A percentile compares a stretch with the other conserved stretches of the same genome.
Conservation (phyloP, 2,329 filamentous ascomycete species). For the Neofusicoccum cordaticola region DNA sequence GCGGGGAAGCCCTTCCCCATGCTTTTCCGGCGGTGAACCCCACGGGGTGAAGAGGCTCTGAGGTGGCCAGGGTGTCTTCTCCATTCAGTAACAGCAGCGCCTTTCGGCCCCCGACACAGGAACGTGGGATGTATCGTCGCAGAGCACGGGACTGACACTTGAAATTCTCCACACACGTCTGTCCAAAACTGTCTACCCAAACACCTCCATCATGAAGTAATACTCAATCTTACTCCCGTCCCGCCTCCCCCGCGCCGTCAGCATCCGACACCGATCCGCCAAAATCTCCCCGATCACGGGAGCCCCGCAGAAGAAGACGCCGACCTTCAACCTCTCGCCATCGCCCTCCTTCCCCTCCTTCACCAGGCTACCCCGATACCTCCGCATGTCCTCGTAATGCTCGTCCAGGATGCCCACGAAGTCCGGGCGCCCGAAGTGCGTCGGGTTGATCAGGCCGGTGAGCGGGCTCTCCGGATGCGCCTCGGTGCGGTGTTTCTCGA, state of each 20-base stretch:
- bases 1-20: neutral
- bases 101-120: no score
- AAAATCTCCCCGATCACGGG: slow-evolving; percentile 51
- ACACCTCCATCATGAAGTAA: slow-evolving; percentile 59
- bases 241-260: slow-evolving; percentile 51
- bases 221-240: slow-evolving; percentile 55
- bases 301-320: slow-evolving; percentile 57
- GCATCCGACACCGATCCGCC: slow-evolving; percentile 52
- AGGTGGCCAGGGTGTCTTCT: no score
- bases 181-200: slow-evolving; percentile 36
- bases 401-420: slow-evolving; percentile 52
- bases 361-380: slow-evolving; percentile 18
- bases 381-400: slow-evolving; percentile 54
- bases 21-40: neutral
- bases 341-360: slow-evolving; percentile 22
- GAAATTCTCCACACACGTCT: no score
- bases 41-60: neutral
- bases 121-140: no score
- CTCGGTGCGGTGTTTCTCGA: slow-evolving; percentile 55
- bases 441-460: slow-evolving; percentile 54
- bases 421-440: slow-evolving; percentile 55
- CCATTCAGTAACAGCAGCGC: no score
- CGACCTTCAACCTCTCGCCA: slow-evolving; percentile 45
- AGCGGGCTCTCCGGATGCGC: slow-evolving; percentile 52
- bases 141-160: no score